Percentiles rank a stretch among this genome's conserved stretches.
phyloP scores from a whole-genome alignment of 768 basidiomycete genomes.

The Tylopilus sp. region DNA sequence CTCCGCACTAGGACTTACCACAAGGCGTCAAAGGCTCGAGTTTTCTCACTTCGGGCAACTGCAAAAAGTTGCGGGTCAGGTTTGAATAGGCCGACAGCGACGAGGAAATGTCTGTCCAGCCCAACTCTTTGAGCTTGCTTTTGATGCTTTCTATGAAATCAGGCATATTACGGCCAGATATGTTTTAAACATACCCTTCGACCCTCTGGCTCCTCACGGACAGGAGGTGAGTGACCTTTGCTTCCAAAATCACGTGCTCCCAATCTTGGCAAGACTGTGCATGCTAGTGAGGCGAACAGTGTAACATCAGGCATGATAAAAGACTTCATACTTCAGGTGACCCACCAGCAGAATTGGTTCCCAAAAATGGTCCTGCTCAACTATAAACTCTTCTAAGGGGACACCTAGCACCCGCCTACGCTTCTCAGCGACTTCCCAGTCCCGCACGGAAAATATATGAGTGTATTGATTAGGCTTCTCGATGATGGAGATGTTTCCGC shows the following conservation, averaged over 20 bases:
- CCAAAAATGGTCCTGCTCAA: not conserved
- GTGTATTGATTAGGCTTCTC: too few species aligned
- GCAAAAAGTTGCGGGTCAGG: not conserved
- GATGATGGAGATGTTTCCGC: too few species aligned
- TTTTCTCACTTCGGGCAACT: conserved; percentile 7
- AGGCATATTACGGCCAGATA: not conserved
- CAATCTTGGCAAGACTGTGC: not conserved
- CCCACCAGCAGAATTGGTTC: not conserved
- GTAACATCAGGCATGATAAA: too few species aligned
- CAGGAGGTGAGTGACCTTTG: conserved; percentile 1
- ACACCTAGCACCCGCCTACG: not conserved
- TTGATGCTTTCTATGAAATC: conserved; percentile 3
- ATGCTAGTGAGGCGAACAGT: too few species aligned
- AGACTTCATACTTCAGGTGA: not conserved
- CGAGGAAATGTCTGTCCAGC: not conserved
- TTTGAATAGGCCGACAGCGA: too few species aligned
- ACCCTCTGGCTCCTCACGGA: conserved; percentile 1
- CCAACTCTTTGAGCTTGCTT: not conserved
- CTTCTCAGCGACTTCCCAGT: not conserved
- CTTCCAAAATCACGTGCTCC: not conserved
- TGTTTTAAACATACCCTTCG: not conserved
- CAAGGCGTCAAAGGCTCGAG: not conserved
- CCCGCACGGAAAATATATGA: not conserved
- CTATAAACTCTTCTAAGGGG: not conserved
- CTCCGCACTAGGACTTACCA: conserved; percentile 1